Conservation (phyloP, 257 asterid species). For the Asclepias syriaca region DNA sequence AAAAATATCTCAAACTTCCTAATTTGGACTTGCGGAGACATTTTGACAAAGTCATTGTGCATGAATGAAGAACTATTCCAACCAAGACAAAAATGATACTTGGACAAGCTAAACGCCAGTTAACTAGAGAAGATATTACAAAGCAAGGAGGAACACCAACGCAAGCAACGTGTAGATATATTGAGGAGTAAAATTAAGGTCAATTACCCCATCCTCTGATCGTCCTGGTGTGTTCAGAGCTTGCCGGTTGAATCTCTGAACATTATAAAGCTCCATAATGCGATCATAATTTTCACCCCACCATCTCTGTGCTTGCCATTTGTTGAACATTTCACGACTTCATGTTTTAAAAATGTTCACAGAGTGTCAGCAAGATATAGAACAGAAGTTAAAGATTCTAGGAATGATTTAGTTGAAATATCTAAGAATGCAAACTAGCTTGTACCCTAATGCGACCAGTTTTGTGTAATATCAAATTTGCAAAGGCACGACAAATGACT, state of each 20-base stretch:
- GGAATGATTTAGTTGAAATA: not conserved
- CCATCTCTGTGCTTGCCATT: slow-evolving; percentile 91
- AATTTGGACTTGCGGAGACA: not conserved
- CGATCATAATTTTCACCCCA: slow-evolving; percentile 85
- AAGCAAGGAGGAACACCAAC: not conserved
- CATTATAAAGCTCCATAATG: slow-evolving; percentile 85
- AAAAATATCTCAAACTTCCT: no score
- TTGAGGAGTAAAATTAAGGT: slow-evolving; percentile 6
- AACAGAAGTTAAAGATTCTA: slow-evolving; percentile 5
- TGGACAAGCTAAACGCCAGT: not conserved
- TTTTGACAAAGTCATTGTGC: not conserved
- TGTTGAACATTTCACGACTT: slow-evolving; percentile 84
- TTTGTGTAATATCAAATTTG: not conserved
- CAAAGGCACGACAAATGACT: slow-evolving; percentile 2
- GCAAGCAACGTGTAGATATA: not conserved
- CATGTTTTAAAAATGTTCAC: slow-evolving; percentile 11
- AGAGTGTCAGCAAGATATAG: slow-evolving; percentile 16
- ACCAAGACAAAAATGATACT: not conserved
- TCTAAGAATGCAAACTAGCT: not conserved
- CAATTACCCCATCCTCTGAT: slow-evolving; percentile 81
- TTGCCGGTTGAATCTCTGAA: slow-evolving; percentile 77
- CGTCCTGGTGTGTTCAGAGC: slow-evolving; percentile 70
- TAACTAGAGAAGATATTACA: slow-evolving; percentile 2
- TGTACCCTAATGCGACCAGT: not conserved
- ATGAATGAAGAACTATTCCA: not conserved